Conservation (phyloP, 164 flowering plant genomes). For the Malania oleifera region DNA sequence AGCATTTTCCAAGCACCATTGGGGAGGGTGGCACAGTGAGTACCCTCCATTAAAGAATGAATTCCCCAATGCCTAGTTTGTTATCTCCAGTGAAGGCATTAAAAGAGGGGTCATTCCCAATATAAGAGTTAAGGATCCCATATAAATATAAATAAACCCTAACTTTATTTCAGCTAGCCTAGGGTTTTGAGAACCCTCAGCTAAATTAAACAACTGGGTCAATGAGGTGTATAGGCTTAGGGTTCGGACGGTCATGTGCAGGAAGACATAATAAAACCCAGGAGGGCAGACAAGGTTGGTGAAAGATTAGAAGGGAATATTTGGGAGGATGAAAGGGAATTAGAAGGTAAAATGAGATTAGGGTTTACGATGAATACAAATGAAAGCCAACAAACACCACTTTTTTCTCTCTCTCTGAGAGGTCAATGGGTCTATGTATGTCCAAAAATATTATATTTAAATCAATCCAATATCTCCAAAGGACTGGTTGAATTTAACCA, state of each 20-base stretch:
- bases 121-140: constrained; percentile 17
- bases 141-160: constrained; percentile 4
- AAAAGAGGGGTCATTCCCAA: constrained; percentile 30
- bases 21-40: constrained; percentile 13
- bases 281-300: constrained; percentile 49
- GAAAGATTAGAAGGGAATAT: constrained; percentile 64
- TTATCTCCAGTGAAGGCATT: constrained; percentile 19
- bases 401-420: constrained; percentile 22
- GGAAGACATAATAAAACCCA: constrained; percentile 45
- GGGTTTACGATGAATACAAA: constrained; percentile 29
- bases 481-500: too few species aligned
- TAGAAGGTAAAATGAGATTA: constrained; percentile 47
- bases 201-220: constrained; percentile 2
- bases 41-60: background rate
- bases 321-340: constrained; percentile 74
- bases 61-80: constrained; percentile 2
- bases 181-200: constrained; percentile 42
- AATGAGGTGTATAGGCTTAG: constrained; percentile 12
- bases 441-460: background rate
- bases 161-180: constrained; percentile 33
- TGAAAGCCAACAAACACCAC: constrained; percentile 40
- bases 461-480: too few species aligned
- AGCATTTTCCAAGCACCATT: constrained; percentile 14
- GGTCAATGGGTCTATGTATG: constrained; percentile 41
- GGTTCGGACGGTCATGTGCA: constrained; percentile 39